These are phyloP conservation scores for Trametes sp. DNA, from an alignment of 1,284 basidiomycete species.

Conservation along the genomic window DNA sequence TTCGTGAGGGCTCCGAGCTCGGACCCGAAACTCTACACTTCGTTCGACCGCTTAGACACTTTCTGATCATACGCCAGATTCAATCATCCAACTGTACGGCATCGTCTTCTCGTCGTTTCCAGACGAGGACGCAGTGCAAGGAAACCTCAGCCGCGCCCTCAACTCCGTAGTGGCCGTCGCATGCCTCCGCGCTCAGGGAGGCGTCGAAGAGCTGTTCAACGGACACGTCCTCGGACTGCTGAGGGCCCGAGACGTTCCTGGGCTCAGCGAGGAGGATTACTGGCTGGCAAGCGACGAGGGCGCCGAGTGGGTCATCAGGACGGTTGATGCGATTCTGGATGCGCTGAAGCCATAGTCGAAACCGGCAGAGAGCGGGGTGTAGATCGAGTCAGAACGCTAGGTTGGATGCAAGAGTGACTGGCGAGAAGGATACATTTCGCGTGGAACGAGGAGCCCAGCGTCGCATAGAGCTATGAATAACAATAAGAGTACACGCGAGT, in stretches of 20 bases:
- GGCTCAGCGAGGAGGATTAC: conserved; percentile 75
- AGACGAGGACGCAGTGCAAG: conserved; percentile 63
- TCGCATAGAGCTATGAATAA: too few relatives aligned
- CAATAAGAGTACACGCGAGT: too few relatives aligned
- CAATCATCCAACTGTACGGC: conserved; percentile 94
- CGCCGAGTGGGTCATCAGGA: conserved; percentile 89
- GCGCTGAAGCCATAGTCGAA: too few relatives aligned
- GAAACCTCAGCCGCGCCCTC: conserved; percentile 86
- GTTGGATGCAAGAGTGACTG: too few relatives aligned
- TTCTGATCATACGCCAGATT: conserved; percentile 55
- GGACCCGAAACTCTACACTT: neutral
- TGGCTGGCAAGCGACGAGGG: conserved; percentile 93
- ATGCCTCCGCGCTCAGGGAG: conserved; percentile 86
- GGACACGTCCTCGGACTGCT: conserved; percentile 96
- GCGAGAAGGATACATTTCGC: too few relatives aligned
- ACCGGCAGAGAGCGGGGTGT: too few relatives aligned
- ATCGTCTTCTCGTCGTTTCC: conserved; percentile 82
- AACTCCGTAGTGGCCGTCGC: conserved; percentile 91
- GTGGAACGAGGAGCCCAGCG: too few relatives aligned
- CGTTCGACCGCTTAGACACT: too few relatives aligned
- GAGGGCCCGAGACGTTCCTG: conserved; percentile 72
- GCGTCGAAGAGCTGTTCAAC: conserved; percentile 90
- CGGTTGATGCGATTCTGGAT: conserved; percentile 73
- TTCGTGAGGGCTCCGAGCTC: neutral
- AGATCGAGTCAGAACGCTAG: too few relatives aligned